phyloP scores from a whole-genome alignment of 2,329 filamentous ascomycete genomes.

The Alternaria sp. region DNA sequence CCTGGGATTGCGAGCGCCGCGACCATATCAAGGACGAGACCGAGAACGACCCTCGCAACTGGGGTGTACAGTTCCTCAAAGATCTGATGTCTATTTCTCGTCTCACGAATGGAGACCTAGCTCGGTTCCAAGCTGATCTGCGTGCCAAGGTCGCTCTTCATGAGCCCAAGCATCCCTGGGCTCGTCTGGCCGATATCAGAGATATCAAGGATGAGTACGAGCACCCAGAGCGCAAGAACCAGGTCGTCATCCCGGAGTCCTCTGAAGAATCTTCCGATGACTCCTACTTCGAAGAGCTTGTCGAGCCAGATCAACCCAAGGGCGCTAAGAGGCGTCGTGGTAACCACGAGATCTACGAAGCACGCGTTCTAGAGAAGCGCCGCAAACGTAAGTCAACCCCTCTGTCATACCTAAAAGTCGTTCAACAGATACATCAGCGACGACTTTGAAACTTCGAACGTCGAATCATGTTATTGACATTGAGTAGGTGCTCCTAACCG shows the following conservation, averaged over 20 bases:
- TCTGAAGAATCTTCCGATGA: slow-evolving; percentile 31
- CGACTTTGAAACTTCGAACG: background rate
- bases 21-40: slow-evolving; percentile 43
- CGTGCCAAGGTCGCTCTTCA: slow-evolving; percentile 33
- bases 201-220: slow-evolving; percentile 39
- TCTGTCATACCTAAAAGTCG: background rate
- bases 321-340: slow-evolving; percentile 24
- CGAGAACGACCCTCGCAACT: slow-evolving; percentile 45
- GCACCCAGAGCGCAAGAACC: slow-evolving; percentile 23
- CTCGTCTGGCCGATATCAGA: slow-evolving; percentile 38
- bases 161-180: slow-evolving; percentile 41
- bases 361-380: slow-evolving; percentile 32
- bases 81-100: slow-evolving; percentile 41
- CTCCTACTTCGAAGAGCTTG: slow-evolving; percentile 39
- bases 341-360: slow-evolving; percentile 38
- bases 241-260: slow-evolving; percentile 13
- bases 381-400: slow-evolving; percentile 28
- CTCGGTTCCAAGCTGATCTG: slow-evolving; percentile 34
- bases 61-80: slow-evolving; percentile 47
- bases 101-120: slow-evolving; percentile 33
- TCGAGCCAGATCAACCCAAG: slow-evolving; percentile 30
- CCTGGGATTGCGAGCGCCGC: slow-evolving; percentile 43
- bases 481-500: slow-evolving; percentile 21
- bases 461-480: slow-evolving; percentile 4
- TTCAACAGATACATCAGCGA: background rate